Conservation (phyloP, 306 rosid genomes). For the Medicago truncatula region MtrunA17r5.0-ANR NC_053043.1:50146501-50147000, state of each 20-base stretch:
- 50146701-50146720: constrained; percentile 35
- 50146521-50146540: not conserved
- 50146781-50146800: constrained; percentile 64
- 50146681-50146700: constrained; percentile 27
- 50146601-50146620: constrained; percentile 24
- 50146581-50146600: not conserved
- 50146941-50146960: constrained; percentile 49
- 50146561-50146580: constrained; percentile 1
- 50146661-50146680: constrained; percentile 35
- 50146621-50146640: not conserved
- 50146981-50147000: constrained; percentile 21
- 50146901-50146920: constrained; percentile 45
- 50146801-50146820: not conserved
- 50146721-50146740: constrained; percentile 16
- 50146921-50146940: constrained; percentile 13
- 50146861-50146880: constrained; percentile 37
- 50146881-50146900: constrained; percentile 7
- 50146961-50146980: constrained; percentile 40
- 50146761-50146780: constrained; percentile 63
- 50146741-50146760: constrained; percentile 33
- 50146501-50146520: no score
- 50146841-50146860: constrained; percentile 44
- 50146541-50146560: not conserved
- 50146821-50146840: constrained; percentile 48
- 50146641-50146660: constrained; percentile 18